phyloP scores from a whole-genome alignment of 805 yeast species.

The Kluyveromyces dobzhanskii region DNA sequence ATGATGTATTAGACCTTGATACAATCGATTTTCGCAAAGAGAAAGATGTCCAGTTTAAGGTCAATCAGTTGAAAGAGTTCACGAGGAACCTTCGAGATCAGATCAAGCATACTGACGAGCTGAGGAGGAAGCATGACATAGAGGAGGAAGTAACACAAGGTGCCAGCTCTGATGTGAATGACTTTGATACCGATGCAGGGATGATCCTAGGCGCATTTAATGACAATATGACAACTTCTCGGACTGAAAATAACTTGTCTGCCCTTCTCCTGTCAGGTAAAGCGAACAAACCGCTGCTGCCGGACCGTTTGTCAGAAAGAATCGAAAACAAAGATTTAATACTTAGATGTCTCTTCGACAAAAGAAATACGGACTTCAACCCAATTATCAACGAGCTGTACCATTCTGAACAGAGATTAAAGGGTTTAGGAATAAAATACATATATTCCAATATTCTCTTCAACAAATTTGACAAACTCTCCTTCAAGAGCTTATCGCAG shows the following conservation, averaged over 20 bases:
- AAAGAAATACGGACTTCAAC: conserved; percentile 21
- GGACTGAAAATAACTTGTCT: conserved; percentile 9
- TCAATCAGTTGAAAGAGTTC: conserved; percentile 23
- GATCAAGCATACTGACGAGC: conserved; percentile 11
- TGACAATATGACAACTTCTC: neutral
- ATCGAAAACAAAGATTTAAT: conserved; percentile 20
- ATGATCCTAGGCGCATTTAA: neutral
- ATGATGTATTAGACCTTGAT: conserved; percentile 10
- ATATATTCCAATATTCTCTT: neutral
- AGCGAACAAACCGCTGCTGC: conserved; percentile 13
- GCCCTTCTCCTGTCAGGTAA: conserved; percentile 5
- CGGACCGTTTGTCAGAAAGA: conserved; percentile 12
- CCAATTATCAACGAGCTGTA: conserved; percentile 16
- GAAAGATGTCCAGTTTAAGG: conserved; percentile 15
- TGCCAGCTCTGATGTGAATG: neutral
- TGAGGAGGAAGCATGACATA: conserved; percentile 6
- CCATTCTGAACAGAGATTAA: conserved; percentile 10
- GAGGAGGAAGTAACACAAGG: neutral
- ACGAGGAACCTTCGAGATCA: conserved; percentile 17
- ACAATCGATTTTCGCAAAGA: conserved; percentile 6
- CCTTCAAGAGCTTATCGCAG: conserved; percentile 18
- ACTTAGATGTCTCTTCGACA: conserved; percentile 15
- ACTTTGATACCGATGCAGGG: conserved; percentile 5
- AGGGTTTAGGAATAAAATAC: conserved; percentile 3
- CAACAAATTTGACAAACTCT: conserved; percentile 11